phyloP scores from a whole-genome alignment of 139 green algal species.

The Monoraphidium neglectum region DNA sequence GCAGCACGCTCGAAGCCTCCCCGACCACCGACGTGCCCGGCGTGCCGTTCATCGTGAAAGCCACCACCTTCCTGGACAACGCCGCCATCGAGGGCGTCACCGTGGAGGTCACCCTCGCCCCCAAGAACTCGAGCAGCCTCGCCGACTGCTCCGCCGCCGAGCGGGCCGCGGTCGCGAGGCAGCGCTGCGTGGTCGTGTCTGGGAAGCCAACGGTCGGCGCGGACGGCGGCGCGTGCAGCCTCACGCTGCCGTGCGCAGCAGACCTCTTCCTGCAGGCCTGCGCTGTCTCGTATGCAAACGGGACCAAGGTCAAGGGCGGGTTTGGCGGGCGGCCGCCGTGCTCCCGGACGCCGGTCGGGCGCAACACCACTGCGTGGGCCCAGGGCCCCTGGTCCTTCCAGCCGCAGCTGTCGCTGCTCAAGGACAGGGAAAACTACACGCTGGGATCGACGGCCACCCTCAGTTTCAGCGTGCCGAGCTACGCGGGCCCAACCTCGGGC shows the following conservation, averaged over 20 bases:
- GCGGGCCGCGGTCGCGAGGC: neutral
- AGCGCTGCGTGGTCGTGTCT: conserved; percentile 4
- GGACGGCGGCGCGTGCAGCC: neutral
- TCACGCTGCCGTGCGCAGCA: conserved; percentile 39
- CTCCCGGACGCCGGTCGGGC: conserved; percentile 12
- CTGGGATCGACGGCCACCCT: conserved; percentile 6
- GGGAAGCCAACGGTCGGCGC: neutral
- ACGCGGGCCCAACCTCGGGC: conserved; percentile 16
- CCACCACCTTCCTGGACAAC: conserved; percentile 25
- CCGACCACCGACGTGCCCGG: conserved; percentile 23
- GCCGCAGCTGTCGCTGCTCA: conserved; percentile 7
- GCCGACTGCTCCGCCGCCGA: neutral
- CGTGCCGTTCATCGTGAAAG: conserved; percentile 18
- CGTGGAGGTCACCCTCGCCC: conserved; percentile 25
- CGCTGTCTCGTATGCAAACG: neutral
- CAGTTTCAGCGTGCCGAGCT: conserved; percentile 20
- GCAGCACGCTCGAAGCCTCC: neutral
- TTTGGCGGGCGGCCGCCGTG: neutral
- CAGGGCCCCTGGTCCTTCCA: neutral
- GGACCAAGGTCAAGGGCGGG: neutral
- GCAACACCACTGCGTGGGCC: conserved; percentile 33
- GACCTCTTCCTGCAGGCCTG: conserved; percentile 32
- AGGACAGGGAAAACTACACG: neutral
- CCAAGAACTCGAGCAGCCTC: conserved; percentile 7
- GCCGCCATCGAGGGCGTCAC: conserved; percentile 1